Base-by-base conservation (phyloP, 2,329 filamentous ascomycete species). In the Samsoniella hepiali region DNA sequence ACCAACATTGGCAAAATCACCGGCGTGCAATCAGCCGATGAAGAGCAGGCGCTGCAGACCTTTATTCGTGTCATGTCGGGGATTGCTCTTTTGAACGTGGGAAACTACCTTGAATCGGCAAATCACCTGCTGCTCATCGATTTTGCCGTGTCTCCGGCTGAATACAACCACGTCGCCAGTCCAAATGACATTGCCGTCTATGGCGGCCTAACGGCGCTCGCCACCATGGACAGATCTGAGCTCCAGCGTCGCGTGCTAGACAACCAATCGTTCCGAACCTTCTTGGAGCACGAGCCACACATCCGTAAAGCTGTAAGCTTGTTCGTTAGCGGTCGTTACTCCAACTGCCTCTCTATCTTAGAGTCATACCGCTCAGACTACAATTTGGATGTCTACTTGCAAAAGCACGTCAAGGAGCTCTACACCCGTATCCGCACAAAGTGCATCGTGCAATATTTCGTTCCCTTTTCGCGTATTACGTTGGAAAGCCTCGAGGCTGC, bases 101-200 rank as follows among this genome's bases (percentile, higher is more conserved):
- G 75, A 0, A 79, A 79, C 59, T 84, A 78, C 66, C 63, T 68
- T 2, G 86, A 90, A 0, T 93, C 94, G 5, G 92, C 94, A 0
- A 81, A 79, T 56, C 79, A 78, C 63, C 96, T 99, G 73, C 78
- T 96, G 8, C 75, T 81, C 13, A 84, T 85, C 1, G 85, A 91
- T 44, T 80, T 83, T 72, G 81, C 58, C 47, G 67, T 69, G 10
- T 65, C 71, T 72, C 86, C 69, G 75, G 76, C 64, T 75, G 83
- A 70, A 81, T 90, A 90, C 74, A 90, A 87, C 65, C 85, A 91
- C 58, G 82, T 96, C 32, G 82, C 91, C 53, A 93, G 88, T 34
- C 84, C 88, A 7, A 97, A 97, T 72, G 95, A 99, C 70, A 81
- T 99, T 29, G 94, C 95, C 27, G 85, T 95, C 9, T 99, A 98